Evolutionary conservation across 768 basidiomycete genomes (phyloP).

Genomic region (Myochromella boudieri): DNA sequence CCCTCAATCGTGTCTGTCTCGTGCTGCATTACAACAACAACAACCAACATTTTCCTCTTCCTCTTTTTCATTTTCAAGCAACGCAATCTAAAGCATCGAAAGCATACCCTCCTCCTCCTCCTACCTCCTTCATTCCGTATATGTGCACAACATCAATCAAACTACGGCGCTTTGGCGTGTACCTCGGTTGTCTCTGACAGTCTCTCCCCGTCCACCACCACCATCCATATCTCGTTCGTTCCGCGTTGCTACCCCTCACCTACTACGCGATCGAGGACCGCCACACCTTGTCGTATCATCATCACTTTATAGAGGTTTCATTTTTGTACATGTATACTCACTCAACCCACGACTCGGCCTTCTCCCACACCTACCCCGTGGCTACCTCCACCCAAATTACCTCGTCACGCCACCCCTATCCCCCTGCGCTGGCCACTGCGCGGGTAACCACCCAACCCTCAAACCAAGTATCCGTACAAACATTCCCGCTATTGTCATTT

Average conservation of each 20-base stretch:
- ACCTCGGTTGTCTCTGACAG: background rate
- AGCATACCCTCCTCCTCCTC: background rate
- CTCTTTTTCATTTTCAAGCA: no score
- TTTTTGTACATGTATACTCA: background rate
- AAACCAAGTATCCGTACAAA: background rate
- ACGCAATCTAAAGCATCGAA: background rate
- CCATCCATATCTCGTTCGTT: no score
- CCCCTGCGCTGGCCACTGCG: background rate
- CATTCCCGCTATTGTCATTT: background rate
- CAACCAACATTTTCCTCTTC: no score
- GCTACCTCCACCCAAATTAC: background rate
- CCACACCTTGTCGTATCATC: background rate
- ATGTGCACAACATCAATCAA: background rate
- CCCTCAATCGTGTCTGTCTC: background rate
- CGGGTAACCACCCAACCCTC: background rate
- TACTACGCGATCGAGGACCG: no score
- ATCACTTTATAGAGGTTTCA: background rate
- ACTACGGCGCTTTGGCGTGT: background rate
- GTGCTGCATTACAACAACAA: background rate
- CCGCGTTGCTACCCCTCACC: no score
- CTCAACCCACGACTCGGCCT: background rate
- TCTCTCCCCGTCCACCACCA: background rate
- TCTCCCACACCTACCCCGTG: background rate
- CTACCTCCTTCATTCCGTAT: background rate
- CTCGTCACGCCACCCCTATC: background rate